These are phyloP conservation scores for Tetracladium setigerum DNA, from an alignment of 495 filamentous ascomycete species.

Conservation along the genomic window DNA sequence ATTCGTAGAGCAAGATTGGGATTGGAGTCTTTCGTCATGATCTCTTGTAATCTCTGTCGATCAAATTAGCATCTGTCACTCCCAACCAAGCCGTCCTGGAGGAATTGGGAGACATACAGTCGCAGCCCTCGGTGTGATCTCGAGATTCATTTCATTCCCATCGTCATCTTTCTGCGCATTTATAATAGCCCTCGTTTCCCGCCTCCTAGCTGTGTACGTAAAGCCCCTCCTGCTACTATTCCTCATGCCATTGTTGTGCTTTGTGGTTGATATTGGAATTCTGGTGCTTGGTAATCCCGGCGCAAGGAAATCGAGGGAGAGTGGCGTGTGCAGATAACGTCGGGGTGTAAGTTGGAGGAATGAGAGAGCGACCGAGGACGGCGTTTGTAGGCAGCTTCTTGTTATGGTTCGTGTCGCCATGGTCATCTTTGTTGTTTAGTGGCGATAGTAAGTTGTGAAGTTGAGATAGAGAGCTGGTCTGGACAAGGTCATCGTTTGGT, in stretches of 20 bases:
- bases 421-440: background rate
- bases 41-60: constrained; percentile 54
- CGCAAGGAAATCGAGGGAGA: constrained; percentile 19
- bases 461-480: no score
- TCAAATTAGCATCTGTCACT: constrained; percentile 3
- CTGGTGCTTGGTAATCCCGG: constrained; percentile 3
- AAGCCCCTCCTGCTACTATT: constrained; percentile 3
- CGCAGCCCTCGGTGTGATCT: constrained; percentile 74
- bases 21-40: constrained; percentile 66
- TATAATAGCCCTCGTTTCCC: constrained; percentile 19
- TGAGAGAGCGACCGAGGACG: constrained; percentile 12
- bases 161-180: constrained; percentile 68
- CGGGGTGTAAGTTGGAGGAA: constrained; percentile 15
- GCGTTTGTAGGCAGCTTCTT: constrained; percentile 12
- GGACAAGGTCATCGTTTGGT: no score
- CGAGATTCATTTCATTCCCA: constrained; percentile 72
- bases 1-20: constrained; percentile 80
- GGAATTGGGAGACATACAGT: constrained; percentile 46
- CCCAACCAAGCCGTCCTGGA: background rate
- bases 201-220: constrained; percentile 3
- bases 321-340: constrained; percentile 12
- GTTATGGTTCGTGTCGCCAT: constrained; percentile 17
- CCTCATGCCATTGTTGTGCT: background rate
- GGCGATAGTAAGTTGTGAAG: no score
- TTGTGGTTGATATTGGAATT: no score